Percentiles rank a stretch among this genome's conserved stretches.
Conservation (phyloP, 345 rosid genomes). For the Citropsis articulata region DNA sequence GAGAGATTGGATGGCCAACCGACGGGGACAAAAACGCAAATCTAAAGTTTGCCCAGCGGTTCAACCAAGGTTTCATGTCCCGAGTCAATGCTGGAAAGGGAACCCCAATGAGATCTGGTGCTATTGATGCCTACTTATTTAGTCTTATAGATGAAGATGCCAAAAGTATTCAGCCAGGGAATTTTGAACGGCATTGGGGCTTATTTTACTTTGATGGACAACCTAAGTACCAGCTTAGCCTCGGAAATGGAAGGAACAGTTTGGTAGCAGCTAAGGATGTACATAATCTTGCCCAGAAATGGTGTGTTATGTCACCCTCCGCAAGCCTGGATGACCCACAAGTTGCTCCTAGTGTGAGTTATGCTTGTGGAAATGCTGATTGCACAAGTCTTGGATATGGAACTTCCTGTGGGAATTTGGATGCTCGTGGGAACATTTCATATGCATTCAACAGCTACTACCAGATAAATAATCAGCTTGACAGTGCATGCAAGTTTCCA, state of each 20-base stretch:
- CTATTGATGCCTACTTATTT: slow-evolving; percentile 58
- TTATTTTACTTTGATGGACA: slow-evolving; percentile 50
- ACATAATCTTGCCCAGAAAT: slow-evolving; percentile 40
- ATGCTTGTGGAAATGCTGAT: slow-evolving; percentile 64
- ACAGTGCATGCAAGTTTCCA: slow-evolving; percentile 55
- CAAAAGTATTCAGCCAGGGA: slow-evolving; percentile 60
- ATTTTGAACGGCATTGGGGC: slow-evolving; percentile 72
- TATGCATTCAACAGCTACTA: slow-evolving; percentile 68
- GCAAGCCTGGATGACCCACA: slow-evolving; percentile 52
- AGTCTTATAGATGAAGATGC: slow-evolving; percentile 65
- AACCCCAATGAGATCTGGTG: slow-evolving; percentile 54
- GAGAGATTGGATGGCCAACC: slow-evolving; percentile 80
- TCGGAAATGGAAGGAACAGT: slow-evolving; percentile 27
- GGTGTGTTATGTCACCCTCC: slow-evolving; percentile 52
- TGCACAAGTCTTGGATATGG: slow-evolving; percentile 66
- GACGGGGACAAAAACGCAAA: slow-evolving; percentile 65
- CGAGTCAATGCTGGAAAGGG: slow-evolving; percentile 46
- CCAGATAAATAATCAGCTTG: slow-evolving; percentile 55
- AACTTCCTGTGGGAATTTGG: slow-evolving; percentile 48
- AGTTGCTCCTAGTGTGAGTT: slow-evolving; percentile 51
- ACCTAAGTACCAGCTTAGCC: slow-evolving; percentile 48
- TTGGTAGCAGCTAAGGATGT: slow-evolving; percentile 46
- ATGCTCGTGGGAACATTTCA: slow-evolving; percentile 47
- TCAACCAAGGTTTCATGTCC: slow-evolving; percentile 59
- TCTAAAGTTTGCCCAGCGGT: slow-evolving; percentile 39